Evolutionary conservation across 805 yeast genomes (phyloP).

Genomic region (Candida nanaspora): DNA sequence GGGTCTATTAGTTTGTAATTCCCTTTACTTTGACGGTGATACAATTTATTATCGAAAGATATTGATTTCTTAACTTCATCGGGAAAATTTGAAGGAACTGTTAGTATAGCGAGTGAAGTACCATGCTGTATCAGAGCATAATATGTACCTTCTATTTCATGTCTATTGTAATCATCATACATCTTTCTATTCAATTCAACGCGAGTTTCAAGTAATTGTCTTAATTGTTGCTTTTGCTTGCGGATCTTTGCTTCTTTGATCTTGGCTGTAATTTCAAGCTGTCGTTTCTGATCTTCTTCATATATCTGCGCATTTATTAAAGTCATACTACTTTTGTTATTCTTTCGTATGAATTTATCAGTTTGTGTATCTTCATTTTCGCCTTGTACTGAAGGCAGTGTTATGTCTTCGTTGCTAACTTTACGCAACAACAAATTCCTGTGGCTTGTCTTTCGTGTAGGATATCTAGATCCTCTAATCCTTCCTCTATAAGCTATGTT

Average conservation of each 20-base stretch:
- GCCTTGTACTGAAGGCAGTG: background rate
- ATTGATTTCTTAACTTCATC: conserved; percentile 7
- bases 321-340: conserved; percentile 30
- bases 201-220: conserved; percentile 11
- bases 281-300: conserved; percentile 22
- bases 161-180: conserved; percentile 39
- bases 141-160: conserved; percentile 31
- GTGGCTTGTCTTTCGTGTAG: background rate
- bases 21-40: conserved; percentile 16
- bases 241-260: conserved; percentile 11
- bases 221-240: conserved; percentile 7
- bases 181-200: conserved; percentile 25
- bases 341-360: conserved; percentile 25
- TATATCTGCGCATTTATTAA: conserved; percentile 31
- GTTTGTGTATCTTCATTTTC: too few species aligned
- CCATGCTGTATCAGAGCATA: conserved; percentile 38
- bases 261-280: conserved; percentile 15
- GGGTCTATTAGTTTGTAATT: conserved; percentile 13
- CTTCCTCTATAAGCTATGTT: conserved; percentile 13
- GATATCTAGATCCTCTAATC: conserved; percentile 9
- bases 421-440: background rate
- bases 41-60: conserved; percentile 10
- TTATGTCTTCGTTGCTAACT: background rate
- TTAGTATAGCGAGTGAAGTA: conserved; percentile 32
- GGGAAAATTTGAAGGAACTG: conserved; percentile 7